Evolutionary conservation across 1,139 yeast genomes (phyloP).

Genomic region (Kodamaea plutei): DNA sequence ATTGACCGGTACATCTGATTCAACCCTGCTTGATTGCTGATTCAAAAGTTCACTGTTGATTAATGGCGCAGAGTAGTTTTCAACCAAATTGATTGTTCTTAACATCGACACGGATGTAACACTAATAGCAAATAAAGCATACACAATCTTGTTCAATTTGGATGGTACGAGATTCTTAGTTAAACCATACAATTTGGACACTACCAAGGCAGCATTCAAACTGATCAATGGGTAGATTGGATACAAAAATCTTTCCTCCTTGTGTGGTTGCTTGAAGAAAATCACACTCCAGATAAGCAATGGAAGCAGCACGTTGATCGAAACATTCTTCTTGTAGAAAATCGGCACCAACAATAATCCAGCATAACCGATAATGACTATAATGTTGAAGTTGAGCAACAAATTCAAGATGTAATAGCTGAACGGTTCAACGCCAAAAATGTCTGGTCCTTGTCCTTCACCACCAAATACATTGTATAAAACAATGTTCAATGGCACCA

Average conservation of each 20-base stretch:
- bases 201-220: conserved; percentile 57
- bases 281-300: conserved; percentile 62
- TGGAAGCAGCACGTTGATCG: conserved; percentile 24
- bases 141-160: conserved; percentile 7
- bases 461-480: conserved; percentile 77
- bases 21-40: conserved; percentile 6
- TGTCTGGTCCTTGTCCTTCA: conserved; percentile 77
- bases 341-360: conserved; percentile 31
- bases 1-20: conserved; percentile 25
- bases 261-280: conserved; percentile 78
- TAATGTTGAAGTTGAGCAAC: conserved; percentile 65
- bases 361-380: conserved; percentile 42
- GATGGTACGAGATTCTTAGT: conserved; percentile 5
- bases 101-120: conserved; percentile 28
- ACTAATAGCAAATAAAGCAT: conserved; percentile 18
- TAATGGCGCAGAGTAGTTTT: conserved; percentile 62
- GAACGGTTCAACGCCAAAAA: conserved; percentile 88
- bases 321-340: conserved; percentile 12
- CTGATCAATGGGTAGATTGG: conserved; percentile 74
- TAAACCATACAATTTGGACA: conserved; percentile 22
- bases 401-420: conserved; percentile 68
- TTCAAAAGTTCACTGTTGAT: conserved; percentile 15
- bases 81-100: conserved; percentile 39
- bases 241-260: conserved; percentile 87
- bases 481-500: conserved; percentile 82